Conservation (phyloP, 176 grass and related monocot genomes). For the Bolboschoenus planiculmis region DNA sequence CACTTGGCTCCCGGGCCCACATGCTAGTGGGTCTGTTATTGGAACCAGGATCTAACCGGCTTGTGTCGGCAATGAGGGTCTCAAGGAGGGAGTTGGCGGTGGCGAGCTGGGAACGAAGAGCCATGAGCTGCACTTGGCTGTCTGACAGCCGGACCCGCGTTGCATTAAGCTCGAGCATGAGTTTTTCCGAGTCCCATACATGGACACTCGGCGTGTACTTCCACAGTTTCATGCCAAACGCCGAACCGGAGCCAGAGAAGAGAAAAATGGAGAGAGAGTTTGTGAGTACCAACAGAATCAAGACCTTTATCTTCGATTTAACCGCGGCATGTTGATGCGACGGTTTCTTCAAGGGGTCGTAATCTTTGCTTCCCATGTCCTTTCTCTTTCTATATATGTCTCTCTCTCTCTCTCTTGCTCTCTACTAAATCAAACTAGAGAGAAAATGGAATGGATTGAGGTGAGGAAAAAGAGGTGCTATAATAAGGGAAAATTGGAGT, state of each 20-base stretch:
- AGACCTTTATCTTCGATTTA: conserved; percentile 26
- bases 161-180: conserved; percentile 44
- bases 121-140: conserved; percentile 18
- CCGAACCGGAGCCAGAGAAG: conserved; percentile 12
- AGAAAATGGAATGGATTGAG: neutral
- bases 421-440: neutral
- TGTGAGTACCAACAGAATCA: conserved; percentile 18
- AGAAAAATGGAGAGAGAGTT: conserved; percentile 22
- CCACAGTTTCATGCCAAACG: neutral
- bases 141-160: conserved; percentile 30
- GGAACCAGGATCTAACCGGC: neutral
- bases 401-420: neutral
- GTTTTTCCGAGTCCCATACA: conserved; percentile 34
- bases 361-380: conserved; percentile 46
- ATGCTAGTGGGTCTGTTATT: neutral
- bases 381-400: neutral
- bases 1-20: conserved; percentile 31
- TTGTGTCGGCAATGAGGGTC: conserved; percentile 30
- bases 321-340: neutral
- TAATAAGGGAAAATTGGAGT: neutral
- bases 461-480: neutral
- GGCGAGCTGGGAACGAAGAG: conserved; percentile 32
- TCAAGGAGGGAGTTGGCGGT: conserved; percentile 48
- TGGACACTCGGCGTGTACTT: conserved; percentile 13
- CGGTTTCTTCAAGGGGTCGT: conserved; percentile 28